A percentile compares a stretch with the other conserved stretches of the same genome.
These are phyloP conservation scores for Fragosphaeria purpurea DNA, from an alignment of 2,329 filamentous ascomycete genomes.

Conservation along the genomic window DNA sequence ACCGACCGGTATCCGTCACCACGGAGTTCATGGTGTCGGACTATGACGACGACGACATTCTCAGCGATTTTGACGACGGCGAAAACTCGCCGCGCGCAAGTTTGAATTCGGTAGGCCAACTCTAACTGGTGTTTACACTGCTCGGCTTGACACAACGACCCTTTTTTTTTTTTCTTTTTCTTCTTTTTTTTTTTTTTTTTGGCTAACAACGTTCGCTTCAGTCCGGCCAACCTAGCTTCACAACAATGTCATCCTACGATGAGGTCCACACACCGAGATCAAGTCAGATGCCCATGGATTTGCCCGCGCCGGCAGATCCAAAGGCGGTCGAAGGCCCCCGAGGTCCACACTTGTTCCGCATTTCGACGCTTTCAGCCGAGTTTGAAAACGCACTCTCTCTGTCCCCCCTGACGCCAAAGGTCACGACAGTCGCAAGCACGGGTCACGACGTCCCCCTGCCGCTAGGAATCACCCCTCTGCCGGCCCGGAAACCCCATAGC, in stretches of 20 bases:
- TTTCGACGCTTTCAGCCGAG: constrained; percentile 51
- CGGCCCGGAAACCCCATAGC: constrained; percentile 22
- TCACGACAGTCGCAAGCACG: constrained; percentile 30
- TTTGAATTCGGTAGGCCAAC: constrained; percentile 57
- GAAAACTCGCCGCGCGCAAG: constrained; percentile 56
- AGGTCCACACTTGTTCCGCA: constrained; percentile 79
- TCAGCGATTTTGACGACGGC: constrained; percentile 49
- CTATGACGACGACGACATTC: constrained; percentile 53
- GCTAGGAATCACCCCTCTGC: constrained; percentile 27
- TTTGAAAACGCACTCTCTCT: constrained; percentile 51
- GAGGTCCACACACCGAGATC: constrained; percentile 71
- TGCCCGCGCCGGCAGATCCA: constrained; percentile 49
- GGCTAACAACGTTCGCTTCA: constrained; percentile 21
- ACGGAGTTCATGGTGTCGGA: constrained; percentile 76
- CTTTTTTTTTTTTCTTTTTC: not conserved
- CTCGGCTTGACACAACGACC: no score
- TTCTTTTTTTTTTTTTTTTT: not conserved
- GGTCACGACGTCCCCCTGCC: constrained; percentile 22
- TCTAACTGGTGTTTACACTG: no score
- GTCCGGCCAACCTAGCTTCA: constrained; percentile 66
- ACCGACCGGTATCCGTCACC: constrained; percentile 56
- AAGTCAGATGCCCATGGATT: constrained; percentile 48
- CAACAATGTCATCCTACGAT: constrained; percentile 79
- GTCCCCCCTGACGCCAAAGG: constrained; percentile 63
- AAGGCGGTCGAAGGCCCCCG: constrained; percentile 69